These are phyloP conservation scores for Emergomyces orientalis DNA, from an alignment of 2,329 filamentous ascomycete genomes.

Conservation along the genomic window DNA sequence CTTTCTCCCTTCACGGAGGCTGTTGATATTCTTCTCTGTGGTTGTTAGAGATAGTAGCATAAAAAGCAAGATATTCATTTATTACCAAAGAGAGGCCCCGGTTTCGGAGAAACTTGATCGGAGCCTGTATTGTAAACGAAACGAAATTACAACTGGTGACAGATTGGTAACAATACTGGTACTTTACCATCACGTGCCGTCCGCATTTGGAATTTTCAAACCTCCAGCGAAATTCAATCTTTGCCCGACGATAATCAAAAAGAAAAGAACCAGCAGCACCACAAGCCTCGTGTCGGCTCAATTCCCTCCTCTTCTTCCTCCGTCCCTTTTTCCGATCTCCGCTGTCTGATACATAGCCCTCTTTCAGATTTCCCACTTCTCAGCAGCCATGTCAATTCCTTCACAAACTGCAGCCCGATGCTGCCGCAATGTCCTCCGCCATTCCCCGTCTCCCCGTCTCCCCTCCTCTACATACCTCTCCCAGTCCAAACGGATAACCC, in stretches of 20 bases:
- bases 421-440: conserved; percentile 36
- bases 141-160: not conserved
- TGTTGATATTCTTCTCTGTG: not conserved
- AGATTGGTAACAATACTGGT: not conserved
- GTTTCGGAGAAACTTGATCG: not conserved
- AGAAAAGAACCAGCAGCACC: not conserved
- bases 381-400: conserved; percentile 32
- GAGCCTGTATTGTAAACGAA: not conserved
- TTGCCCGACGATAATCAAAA: not conserved
- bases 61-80: not conserved
- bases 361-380: not conserved
- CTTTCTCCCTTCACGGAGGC: not conserved
- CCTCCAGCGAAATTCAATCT: not conserved
- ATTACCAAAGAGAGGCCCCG: not conserved
- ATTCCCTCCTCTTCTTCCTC: not conserved
- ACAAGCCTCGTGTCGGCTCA: not conserved
- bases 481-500: conserved; percentile 25
- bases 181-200: not conserved
- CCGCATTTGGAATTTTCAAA: conserved; percentile 1
- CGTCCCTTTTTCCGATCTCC: not conserved
- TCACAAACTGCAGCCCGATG: conserved; percentile 34
- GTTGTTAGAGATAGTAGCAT: too few species aligned
- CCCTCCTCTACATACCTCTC: conserved; percentile 32
- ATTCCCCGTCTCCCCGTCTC: conserved; percentile 34
- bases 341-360: not conserved